A percentile compares a stretch with the other conserved stretches of the same genome.
Conservation (phyloP, 2,329 filamentous ascomycete genomes). For the Xenosphaeropsis pyriputrescens region DNA sequence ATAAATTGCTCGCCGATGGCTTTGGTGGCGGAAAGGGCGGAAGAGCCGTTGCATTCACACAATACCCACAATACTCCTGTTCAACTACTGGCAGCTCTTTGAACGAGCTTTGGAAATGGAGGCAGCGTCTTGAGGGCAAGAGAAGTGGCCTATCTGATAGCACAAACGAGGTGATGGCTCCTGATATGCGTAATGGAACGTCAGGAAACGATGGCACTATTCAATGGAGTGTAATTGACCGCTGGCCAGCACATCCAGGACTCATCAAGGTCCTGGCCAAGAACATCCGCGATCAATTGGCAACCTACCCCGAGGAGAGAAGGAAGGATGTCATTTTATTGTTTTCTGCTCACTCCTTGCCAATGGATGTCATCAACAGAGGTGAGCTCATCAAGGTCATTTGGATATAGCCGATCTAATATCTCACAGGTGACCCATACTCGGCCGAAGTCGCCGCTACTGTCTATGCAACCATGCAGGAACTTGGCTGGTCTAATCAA, state of each 20-base stretch:
- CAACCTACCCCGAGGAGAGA: constrained; percentile 69
- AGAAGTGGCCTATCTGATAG: constrained; percentile 22
- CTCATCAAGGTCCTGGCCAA: constrained; percentile 83
- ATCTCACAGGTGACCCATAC: constrained; percentile 64
- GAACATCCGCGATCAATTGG: constrained; percentile 77
- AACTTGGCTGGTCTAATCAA: constrained; percentile 73
- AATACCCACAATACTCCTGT: constrained; percentile 97
- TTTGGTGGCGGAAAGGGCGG: constrained; percentile 86
- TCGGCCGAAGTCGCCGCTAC: constrained; percentile 92
- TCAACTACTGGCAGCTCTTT: constrained; percentile 92
- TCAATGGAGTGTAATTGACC: constrained; percentile 93
- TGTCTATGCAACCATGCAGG: constrained; percentile 91
- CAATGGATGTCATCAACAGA: constrained; percentile 95
- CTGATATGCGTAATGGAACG: neutral
- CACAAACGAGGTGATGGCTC: neutral
- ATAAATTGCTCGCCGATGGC: constrained; percentile 67
- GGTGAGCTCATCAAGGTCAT: constrained; percentile 28
- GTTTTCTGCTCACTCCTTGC: constrained; percentile 90
- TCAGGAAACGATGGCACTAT: constrained; percentile 47
- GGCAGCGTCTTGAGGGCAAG: constrained; percentile 74
- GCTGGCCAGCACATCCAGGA: constrained; percentile 87
- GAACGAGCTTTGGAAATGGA: constrained; percentile 97
- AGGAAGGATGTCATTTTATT: constrained; percentile 71
- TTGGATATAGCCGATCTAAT: constrained; percentile 3
- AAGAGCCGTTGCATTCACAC: constrained; percentile 88